Base-by-base conservation (phyloP, 176 grass and related monocot species). In the Metroxylon sagu region DNA sequence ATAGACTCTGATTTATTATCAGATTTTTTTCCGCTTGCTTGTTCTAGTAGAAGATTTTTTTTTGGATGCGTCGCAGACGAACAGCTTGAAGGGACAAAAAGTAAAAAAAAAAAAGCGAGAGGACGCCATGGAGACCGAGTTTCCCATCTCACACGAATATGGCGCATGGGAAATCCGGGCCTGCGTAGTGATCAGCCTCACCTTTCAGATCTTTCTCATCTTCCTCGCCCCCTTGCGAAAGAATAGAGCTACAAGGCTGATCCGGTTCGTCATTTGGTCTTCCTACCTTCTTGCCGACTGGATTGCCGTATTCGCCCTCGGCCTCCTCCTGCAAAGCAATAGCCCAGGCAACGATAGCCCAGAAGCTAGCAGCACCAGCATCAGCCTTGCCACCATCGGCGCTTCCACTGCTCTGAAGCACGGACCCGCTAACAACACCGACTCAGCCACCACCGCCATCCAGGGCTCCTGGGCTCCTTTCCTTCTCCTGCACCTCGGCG, bases 391-490 rank as follows among this genome's bases (percentile, higher is more conserved):
- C 21, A 23, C 21, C 21, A 23, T 23, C 21, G 21, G 21, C 1
- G 21, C 21, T 23, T 23, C 21, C 21, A 23, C 21, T 23, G 21
- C 21, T 23, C 21, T 1, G 21, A 23, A 23, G 21, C 21, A 23
- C 21, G 21, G 21, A 23, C 21, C 21, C 21, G 21, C 21, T 23
- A 23, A 23, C 21, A 23, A 23, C 21, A 23, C 1, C 21, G 21
- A 23, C 21, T 23, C 21, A 23, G 21, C 21, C 21, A 23, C 21
- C 21, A 23, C 21, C 21, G 21, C 21, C 21, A 50, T 78, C 49
- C 26, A 26, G 25, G 28, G 72, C 28, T 67, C 76, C 21, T 85
- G 82, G 82, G 71, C 76, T 0, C 82, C 82, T 3, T 79, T 84
- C 49, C 71, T 85, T 18, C 28, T 85, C 35, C 71, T 85, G 29